These are phyloP conservation scores for Wallacemonas sp. DNA, from an alignment of 208 protist species.

Conservation along the genomic window DNA sequence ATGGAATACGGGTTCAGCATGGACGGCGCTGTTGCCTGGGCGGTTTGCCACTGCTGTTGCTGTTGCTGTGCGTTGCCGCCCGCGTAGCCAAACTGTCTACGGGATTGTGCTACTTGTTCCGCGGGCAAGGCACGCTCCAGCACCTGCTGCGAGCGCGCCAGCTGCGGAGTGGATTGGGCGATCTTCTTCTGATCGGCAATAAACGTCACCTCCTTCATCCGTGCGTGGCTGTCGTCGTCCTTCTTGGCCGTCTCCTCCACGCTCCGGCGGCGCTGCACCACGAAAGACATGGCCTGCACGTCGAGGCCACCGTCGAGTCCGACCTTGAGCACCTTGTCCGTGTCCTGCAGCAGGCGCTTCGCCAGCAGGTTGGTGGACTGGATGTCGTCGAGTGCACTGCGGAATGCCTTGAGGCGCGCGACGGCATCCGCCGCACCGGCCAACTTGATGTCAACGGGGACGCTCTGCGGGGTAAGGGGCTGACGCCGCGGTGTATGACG, in stretches of 20 bases:
- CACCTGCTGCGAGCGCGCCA: neutral
- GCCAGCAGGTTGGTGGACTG: conserved; percentile 7
- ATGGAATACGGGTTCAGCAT: conserved; percentile 14
- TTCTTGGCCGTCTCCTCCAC: neutral
- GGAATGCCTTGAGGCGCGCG: conserved; percentile 1
- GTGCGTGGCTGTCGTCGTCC: neutral
- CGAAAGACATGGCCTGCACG: conserved; percentile 10
- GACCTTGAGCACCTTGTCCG: conserved; percentile 4
- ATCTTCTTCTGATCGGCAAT: conserved; percentile 1
- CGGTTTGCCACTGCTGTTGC: neutral
- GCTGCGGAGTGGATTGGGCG: neutral
- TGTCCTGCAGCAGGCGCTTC: neutral
- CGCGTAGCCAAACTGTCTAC: neutral
- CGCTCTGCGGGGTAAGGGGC: neutral
- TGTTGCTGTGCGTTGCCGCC: neutral
- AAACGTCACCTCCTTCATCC: neutral
- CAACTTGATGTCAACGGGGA: neutral
- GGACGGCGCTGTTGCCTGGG: neutral
- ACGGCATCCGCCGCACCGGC: conserved; percentile 4
- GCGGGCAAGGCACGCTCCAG: conserved; percentile 4
- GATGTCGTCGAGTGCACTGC: conserved; percentile 4
- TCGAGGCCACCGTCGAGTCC: conserved; percentile 9
- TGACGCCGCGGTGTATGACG: neutral
- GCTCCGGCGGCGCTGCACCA: neutral
- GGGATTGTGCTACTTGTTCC: conserved; percentile 5